phyloP scores from a whole-genome alignment of 108 stramenopile genomes.

The Parietichytrium sp. region DNA sequence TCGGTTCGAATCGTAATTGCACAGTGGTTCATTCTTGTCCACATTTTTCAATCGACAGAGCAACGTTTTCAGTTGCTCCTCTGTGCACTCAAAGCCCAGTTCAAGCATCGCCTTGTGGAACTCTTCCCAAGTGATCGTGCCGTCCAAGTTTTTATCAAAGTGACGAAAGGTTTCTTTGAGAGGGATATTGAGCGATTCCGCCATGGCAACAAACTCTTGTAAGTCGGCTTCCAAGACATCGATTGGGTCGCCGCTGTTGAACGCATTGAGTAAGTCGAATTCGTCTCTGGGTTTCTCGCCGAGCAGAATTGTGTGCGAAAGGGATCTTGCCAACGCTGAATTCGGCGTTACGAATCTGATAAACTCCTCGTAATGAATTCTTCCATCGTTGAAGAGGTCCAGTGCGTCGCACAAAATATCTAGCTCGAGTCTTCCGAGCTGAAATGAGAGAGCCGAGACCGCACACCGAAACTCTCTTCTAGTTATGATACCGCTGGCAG shows the following conservation, averaged over 20 bases:
- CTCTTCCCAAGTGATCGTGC: constrained; percentile 18
- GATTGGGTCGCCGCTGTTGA: neutral
- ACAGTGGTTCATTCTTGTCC: neutral
- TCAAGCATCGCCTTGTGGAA: neutral
- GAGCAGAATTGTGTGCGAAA: too few relatives aligned
- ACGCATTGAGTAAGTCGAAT: neutral
- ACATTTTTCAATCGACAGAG: neutral
- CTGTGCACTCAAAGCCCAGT: constrained; percentile 17
- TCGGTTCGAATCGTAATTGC: neutral
- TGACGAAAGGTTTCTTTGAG: constrained; percentile 15
- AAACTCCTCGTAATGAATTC: constrained; percentile 17
- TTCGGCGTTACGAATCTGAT: neutral
- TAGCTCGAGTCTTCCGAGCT: neutral
- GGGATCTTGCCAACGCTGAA: too few relatives aligned
- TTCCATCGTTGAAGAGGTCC: neutral
- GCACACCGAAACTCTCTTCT: constrained; percentile 6
- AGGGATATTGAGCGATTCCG: constrained; percentile 7
- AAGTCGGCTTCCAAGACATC: neutral
- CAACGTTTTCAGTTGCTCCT: neutral
- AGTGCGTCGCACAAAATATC: neutral
- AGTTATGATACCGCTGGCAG: neutral
- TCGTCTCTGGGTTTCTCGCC: neutral
- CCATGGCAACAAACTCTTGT: constrained; percentile 22
- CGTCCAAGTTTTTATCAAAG: constrained; percentile 14
- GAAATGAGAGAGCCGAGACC: neutral